Evolutionary conservation across 2,329 filamentous ascomycete species (phyloP).

Genomic region (Pyrenophora tritici-repentis): DNA sequence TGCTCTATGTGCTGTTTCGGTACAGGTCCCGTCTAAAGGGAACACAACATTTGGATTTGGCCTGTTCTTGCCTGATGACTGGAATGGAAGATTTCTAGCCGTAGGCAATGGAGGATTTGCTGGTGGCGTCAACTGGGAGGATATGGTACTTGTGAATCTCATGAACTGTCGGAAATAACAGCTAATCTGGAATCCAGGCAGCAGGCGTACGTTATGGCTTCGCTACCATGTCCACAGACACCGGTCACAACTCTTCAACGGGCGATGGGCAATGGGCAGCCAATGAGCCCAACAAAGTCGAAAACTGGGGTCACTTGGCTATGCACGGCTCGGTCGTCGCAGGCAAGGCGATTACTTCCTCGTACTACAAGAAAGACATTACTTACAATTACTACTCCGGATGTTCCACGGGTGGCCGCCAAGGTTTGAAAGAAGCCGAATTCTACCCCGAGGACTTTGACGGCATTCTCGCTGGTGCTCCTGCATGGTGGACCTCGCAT

Average conservation of each 20-base stretch:
- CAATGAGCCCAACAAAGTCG: conserved; percentile 42
- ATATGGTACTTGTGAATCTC: conserved; percentile 48
- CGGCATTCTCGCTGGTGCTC: conserved; percentile 60
- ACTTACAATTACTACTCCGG: conserved; percentile 61
- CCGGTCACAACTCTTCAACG: conserved; percentile 50
- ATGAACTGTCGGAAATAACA: too few relatives aligned
- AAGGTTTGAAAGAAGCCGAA: conserved; percentile 61
- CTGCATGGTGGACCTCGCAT: conserved; percentile 58
- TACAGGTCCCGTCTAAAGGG: conserved; percentile 44
- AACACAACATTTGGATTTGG: conserved; percentile 48
- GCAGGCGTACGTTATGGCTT: conserved; percentile 48
- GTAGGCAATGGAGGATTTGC: conserved; percentile 55
- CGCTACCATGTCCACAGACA: conserved; percentile 53
- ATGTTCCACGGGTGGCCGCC: conserved; percentile 64
- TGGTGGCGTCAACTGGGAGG: conserved; percentile 55
- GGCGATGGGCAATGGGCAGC: conserved; percentile 47
- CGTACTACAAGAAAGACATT: conserved; percentile 54
- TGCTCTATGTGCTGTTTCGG: conserved; percentile 46
- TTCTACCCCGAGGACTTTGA: conserved; percentile 62
- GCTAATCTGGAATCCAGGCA: conserved; percentile 15
- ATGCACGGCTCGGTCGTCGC: conserved; percentile 56
- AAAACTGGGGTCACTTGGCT: conserved; percentile 48
- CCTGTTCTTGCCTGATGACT: conserved; percentile 46
- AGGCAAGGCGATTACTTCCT: conserved; percentile 54
- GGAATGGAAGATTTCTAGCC: conserved; percentile 47